phyloP scores from a whole-genome alignment of 2,329 filamentous ascomycete species.

The Penicillium olsonii region DNA sequence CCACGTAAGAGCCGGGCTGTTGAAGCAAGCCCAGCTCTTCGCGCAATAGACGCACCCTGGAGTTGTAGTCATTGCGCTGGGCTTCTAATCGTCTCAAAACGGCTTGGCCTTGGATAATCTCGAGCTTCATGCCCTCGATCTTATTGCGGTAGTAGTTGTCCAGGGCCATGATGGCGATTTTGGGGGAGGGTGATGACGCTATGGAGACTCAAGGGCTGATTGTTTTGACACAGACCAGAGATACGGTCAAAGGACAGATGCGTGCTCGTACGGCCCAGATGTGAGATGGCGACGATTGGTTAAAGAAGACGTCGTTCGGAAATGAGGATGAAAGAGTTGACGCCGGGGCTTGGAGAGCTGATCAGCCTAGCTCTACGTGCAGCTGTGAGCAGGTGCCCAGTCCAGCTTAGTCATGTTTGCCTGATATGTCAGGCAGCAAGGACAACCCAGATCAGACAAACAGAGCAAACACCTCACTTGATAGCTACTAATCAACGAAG shows the following conservation, averaged over 20 bases:
- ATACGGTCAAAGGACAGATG: neutral
- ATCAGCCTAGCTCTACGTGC: constrained; percentile 7
- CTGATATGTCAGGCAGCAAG: constrained; percentile 5
- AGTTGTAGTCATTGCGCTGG: constrained; percentile 99
- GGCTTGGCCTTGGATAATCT: constrained; percentile 98
- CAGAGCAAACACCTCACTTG: constrained; percentile 2
- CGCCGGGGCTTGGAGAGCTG: constrained; percentile 6
- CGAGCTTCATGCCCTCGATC: constrained; percentile 99
- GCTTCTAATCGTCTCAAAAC: constrained; percentile 93
- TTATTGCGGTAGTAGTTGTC: constrained; percentile 99
- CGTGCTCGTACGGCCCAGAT: neutral
- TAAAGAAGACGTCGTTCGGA: neutral
- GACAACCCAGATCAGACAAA: constrained; percentile 3
- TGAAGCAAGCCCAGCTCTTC: constrained; percentile 95
- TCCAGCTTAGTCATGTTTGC: neutral
- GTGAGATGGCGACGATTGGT: neutral
- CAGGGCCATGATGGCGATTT: constrained; percentile 78
- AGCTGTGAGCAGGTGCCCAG: constrained; percentile 7
- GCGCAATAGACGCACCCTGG: constrained; percentile 86
- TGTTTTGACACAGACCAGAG: constrained; percentile 2
- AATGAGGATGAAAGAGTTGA: constrained; percentile 2
- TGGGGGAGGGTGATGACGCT: constrained; percentile 24
- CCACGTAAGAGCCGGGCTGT: constrained; percentile 96
- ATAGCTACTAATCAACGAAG: constrained; percentile 16
- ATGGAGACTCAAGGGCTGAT: constrained; percentile 15